Evolutionary conservation across 352 stramenopile species (phyloP).

Genomic region (Phytophthora pluvialis): DNA sequence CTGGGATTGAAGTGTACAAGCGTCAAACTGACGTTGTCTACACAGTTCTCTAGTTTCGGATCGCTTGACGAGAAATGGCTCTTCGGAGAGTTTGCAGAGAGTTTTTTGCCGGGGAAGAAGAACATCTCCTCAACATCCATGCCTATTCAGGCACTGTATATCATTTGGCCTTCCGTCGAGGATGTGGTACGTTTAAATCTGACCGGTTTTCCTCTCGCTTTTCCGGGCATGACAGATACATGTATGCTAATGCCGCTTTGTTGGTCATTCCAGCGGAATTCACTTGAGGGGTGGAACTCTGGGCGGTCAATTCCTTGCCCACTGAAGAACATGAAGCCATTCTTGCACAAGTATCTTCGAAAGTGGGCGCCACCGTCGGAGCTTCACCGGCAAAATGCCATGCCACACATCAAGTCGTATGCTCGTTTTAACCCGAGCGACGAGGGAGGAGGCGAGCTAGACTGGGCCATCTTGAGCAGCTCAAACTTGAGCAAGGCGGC

Average conservation of each 20-base stretch:
- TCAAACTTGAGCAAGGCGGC: constrained; percentile 86
- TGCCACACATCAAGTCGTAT: constrained; percentile 89
- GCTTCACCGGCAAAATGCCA: constrained; percentile 75
- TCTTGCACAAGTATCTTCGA: constrained; percentile 85
- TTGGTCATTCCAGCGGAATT: constrained; percentile 59
- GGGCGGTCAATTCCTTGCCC: constrained; percentile 75
- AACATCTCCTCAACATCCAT: constrained; percentile 36
- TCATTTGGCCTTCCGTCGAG: constrained; percentile 83
- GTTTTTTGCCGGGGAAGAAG: constrained; percentile 61
- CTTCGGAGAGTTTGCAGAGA: constrained; percentile 74
- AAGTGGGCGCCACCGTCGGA: constrained; percentile 67
- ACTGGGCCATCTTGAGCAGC: constrained; percentile 84
- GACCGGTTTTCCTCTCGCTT: neutral
- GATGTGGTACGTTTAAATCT: constrained; percentile 63
- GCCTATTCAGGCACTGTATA: constrained; percentile 65
- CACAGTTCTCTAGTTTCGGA: constrained; percentile 81
- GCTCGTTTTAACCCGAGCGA: constrained; percentile 58
- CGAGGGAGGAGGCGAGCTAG: constrained; percentile 39
- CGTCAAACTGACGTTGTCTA: constrained; percentile 3
- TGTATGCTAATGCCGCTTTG: constrained; percentile 4
- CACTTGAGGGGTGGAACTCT: constrained; percentile 78
- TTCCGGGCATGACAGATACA: neutral
- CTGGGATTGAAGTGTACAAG: neutral
- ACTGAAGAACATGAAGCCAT: constrained; percentile 88
- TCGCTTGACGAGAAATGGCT: constrained; percentile 87